Percentiles rank a stretch among this genome's conserved stretches.
phyloP scores from a whole-genome alignment of 2,329 filamentous ascomycete species.

The Tolypocladium ovalisporum region DNA sequence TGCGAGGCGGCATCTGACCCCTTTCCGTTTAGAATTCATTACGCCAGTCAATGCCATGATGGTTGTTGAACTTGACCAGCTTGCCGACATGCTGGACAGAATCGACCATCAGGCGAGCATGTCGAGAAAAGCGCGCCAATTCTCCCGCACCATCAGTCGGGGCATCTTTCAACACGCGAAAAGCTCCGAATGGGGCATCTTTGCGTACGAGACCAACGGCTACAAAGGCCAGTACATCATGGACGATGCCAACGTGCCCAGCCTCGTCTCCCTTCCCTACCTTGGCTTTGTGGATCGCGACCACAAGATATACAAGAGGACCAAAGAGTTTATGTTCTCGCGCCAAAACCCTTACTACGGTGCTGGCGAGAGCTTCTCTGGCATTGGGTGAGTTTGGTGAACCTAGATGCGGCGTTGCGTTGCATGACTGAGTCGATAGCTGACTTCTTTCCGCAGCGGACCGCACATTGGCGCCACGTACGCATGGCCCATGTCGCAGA shows the following conservation, averaged over 20 bases:
- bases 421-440: background rate
- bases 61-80: slow-evolving; percentile 38
- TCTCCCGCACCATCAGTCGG: slow-evolving; percentile 52
- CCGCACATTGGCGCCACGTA: slow-evolving; percentile 50
- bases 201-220: slow-evolving; percentile 68
- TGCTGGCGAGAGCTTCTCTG: slow-evolving; percentile 10
- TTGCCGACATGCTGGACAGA: slow-evolving; percentile 52
- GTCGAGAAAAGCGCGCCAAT: slow-evolving; percentile 24
- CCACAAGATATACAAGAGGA: slow-evolving; percentile 65
- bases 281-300: slow-evolving; percentile 47
- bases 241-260: slow-evolving; percentile 65
- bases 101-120: slow-evolving; percentile 63
- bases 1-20: background rate
- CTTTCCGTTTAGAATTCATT: slow-evolving; percentile 32
- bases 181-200: slow-evolving; percentile 43
- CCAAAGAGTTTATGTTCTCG: slow-evolving; percentile 65
- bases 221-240: slow-evolving; percentile 56
- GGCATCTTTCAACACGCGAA: slow-evolving; percentile 46
- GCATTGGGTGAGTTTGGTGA: slow-evolving; percentile 12
- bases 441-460: slow-evolving; percentile 29
- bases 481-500: slow-evolving; percentile 46
- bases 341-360: slow-evolving; percentile 68
- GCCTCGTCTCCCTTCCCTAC: slow-evolving; percentile 53
- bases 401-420: background rate
- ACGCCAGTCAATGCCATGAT: slow-evolving; percentile 25